Evolutionary conservation across 345 rosid genomes (phyloP), one percentile per base, ranked within the genome.

Genomic region (Citrus glauca): DNA sequence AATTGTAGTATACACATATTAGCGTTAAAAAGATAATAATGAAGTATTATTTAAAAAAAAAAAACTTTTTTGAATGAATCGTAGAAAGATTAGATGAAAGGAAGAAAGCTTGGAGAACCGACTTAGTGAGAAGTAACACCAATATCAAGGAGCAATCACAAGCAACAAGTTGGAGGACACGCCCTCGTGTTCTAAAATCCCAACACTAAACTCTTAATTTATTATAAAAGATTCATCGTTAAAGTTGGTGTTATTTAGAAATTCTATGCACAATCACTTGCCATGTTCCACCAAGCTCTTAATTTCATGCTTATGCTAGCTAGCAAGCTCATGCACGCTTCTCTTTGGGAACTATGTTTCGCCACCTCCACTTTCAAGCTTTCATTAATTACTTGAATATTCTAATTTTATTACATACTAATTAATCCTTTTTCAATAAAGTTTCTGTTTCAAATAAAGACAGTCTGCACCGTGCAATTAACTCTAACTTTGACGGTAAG

Each of bases 241-340:
- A 81, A 78, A 76, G 42, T 40, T 32, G 68, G 38, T 13, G 59
- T 24, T 78, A 24, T 82, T 86, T 73, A 76, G 81, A 32, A 77
- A 37, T 69, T 77, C 89, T 17, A 79, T 74, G 85, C 81, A 71
- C 68, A 80, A 72, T 77, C 87, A 79, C 84, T 72, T 79, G 86
- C 77, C 83, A 81, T 77, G 84, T 81, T 82, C 72, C 64, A 55
- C 55, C 56, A n/a, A 73, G 72, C 89, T 78, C 83, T 82, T 80
- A 61, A 76, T 84, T 84, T 76, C 14, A 84, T 80, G 87, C 81
- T 69, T 35, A 66, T 84, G 81, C 55, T 64, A 74, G 28, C 11
- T 64, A 74, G 28, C 13, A 3, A 11, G 19, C 65, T 14, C 66
- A 28, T 14, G 66, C 57, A 66, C 78, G 79, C 28, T 30, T 74